Percentiles rank a stretch among this genome's conserved stretches.
phyloP scores from a whole-genome alignment of 148 eudicot genomes.

The Rhododendron griersonianum region DNA sequence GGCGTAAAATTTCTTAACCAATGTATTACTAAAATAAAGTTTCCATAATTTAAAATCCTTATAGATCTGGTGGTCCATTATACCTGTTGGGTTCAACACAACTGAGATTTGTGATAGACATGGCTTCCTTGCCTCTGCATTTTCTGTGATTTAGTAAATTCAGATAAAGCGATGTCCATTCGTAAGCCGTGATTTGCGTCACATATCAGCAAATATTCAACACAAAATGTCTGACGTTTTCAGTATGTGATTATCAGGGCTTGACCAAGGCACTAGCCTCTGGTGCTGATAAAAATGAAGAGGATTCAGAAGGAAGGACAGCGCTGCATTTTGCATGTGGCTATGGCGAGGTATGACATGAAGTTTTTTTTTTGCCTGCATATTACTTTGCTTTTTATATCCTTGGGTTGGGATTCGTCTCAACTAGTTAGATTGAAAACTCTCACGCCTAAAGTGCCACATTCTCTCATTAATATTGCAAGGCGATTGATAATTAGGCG shows the following conservation, averaged over 20 bases:
- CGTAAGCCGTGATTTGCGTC: neutral
- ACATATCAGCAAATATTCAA: neutral
- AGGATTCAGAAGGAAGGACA: constrained; percentile 94
- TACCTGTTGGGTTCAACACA: neutral
- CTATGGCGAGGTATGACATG: constrained; percentile 81
- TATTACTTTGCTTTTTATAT: neutral
- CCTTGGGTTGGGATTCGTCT: neutral
- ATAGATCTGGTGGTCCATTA: neutral
- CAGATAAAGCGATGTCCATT: constrained; percentile 3
- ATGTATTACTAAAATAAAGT: neutral
- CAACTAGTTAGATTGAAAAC: neutral
- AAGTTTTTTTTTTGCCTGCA: neutral
- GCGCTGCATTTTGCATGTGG: constrained; percentile 99
- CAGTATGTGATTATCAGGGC: constrained; percentile 34
- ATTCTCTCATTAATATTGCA: neutral
- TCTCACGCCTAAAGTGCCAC: neutral
- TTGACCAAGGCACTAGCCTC: constrained; percentile 68
- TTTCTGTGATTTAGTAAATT: neutral
- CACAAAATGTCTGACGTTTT: neutral
- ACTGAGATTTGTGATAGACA: neutral
- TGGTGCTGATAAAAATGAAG: constrained; percentile 90
- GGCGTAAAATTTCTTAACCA: neutral
- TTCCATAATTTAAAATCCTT: too few relatives aligned
- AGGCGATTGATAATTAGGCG: neutral
- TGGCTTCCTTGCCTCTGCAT: neutral